Conservation (phyloP, 768 basidiomycete species). For the Suillus sp. region DNA sequence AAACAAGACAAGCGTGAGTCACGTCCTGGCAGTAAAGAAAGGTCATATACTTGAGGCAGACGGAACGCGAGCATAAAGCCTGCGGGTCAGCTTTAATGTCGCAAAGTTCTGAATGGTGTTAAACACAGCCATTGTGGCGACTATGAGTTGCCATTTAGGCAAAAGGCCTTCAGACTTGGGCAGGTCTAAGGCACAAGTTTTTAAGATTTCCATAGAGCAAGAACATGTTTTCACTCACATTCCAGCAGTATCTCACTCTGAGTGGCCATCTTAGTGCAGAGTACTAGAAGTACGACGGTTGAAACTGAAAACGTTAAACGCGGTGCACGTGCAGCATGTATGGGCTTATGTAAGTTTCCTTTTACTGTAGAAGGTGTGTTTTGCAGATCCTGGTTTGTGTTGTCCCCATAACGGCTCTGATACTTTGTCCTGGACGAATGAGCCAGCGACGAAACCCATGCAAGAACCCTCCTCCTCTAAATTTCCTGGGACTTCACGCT, state of each 20-base stretch:
- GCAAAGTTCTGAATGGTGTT: conserved; percentile 84
- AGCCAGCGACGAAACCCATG: conserved; percentile 29
- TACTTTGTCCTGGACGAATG: conserved; percentile 26
- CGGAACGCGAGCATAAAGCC: conserved; percentile 62
- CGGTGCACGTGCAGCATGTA: background rate
- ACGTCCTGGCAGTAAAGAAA: background rate
- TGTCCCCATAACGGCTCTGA: conserved; percentile 16
- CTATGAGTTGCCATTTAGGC: conserved; percentile 86
- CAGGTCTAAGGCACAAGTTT: conserved; percentile 44
- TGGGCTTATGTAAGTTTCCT: conserved; percentile 33
- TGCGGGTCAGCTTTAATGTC: conserved; percentile 75
- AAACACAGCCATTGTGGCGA: conserved; percentile 77
- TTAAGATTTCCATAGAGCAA: conserved; percentile 10
- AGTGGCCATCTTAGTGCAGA: conserved; percentile 3
- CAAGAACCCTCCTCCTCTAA: conserved; percentile 31
- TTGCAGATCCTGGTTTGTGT: conserved; percentile 16
- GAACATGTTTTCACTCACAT: conserved; percentile 16
- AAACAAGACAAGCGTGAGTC: background rate
- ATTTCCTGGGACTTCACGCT: conserved; percentile 36
- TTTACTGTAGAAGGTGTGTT: conserved; percentile 22
- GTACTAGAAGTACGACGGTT: background rate
- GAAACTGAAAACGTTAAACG: conserved; percentile 18
- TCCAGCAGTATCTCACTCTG: conserved; percentile 27
- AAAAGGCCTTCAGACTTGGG: conserved; percentile 71
- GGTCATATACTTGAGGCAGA: conserved; percentile 38